Evolutionary conservation across 495 filamentous ascomycete genomes (phyloP), one percentile per base, ranked within the genome.

Genomic region (Bacidia rubella): DNA sequence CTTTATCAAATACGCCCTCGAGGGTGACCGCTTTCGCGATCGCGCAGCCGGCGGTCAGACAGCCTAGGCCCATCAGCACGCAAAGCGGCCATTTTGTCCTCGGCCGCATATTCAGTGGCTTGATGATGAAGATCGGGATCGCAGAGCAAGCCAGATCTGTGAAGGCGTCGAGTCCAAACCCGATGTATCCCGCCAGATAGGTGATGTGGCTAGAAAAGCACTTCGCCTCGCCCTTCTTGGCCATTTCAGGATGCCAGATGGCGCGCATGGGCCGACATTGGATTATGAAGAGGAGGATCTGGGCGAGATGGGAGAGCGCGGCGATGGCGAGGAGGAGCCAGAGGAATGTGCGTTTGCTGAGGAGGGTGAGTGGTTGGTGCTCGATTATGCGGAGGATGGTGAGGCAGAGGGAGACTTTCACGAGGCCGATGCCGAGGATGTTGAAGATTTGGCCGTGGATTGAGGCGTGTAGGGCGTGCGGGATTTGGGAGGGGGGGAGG

Each of bases 181-280:
- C 58, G n/a, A 57, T 54, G 39, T 62, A 62, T 27, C 57, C 57
- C 5, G 53, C 57, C 2, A 57, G 46, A 26, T 57, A 60, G 22
- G 55, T 53, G 38, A 60, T 54, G 22, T 56, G 57, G 7, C 41
- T 20, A 9, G 57, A 57, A 24, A 60, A 57, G 39, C 60, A 62
- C 39, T 49, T 49, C 19, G 49, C 49, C 3, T 29, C 17, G 5
- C 47, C 47, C 19, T 32, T 10, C 7, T 54, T 54, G 20, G 55
- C 44, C 1, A 60, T 42, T 10, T 44, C 11, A 0, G 49, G 39
- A 21, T 60, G 47, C 60, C 60, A 62, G 19, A 62, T 48, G 11
- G 60, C 57, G 20, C 47, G 35, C 49, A 62, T 51, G 10, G 60
- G 60, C 45, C 54, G 54, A 54, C 60, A 62, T 52, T 60, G 57